phyloP scores from a whole-genome alignment of 768 basidiomycete species.

The Zangia roseola region DNA sequence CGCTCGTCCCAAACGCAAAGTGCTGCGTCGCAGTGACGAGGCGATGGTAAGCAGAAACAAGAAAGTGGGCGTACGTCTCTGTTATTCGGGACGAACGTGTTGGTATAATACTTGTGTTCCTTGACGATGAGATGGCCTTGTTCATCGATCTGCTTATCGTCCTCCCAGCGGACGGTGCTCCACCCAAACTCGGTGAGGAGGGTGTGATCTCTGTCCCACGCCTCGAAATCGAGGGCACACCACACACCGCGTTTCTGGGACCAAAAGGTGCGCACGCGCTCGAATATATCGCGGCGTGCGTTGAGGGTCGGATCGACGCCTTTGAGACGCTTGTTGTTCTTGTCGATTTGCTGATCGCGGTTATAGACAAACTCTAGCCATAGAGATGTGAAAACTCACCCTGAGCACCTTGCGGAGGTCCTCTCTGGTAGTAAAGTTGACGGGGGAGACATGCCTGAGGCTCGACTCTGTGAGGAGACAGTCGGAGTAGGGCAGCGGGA shows the following conservation, averaged over 20 bases:
- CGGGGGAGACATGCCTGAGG: slow-evolving; percentile 57
- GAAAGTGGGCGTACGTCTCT: slow-evolving; percentile 43
- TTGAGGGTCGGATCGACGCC: slow-evolving; percentile 55
- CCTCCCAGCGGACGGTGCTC: slow-evolving; percentile 56
- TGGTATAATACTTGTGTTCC: slow-evolving; percentile 56
- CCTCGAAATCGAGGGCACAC: slow-evolving; percentile 81
- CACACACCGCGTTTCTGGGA: slow-evolving; percentile 62
- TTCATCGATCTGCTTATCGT: slow-evolving; percentile 46
- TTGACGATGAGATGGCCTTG: slow-evolving; percentile 63
- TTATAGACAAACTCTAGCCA: neutral
- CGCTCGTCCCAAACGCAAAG: slow-evolving; percentile 66
- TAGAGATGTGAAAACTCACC: slow-evolving; percentile 34
- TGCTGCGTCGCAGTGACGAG: slow-evolving; percentile 37
- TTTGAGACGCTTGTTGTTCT: slow-evolving; percentile 77
- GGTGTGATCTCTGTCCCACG: slow-evolving; percentile 75
- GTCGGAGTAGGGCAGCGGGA: slow-evolving; percentile 77
- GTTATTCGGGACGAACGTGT: slow-evolving; percentile 64
- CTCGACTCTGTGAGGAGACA: slow-evolving; percentile 64
- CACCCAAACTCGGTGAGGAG: slow-evolving; percentile 85
- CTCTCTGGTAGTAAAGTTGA: slow-evolving; percentile 52
- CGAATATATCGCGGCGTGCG: slow-evolving; percentile 62
- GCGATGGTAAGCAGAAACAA: neutral
- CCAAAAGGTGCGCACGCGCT: slow-evolving; percentile 66
- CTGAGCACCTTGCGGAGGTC: slow-evolving; percentile 60
- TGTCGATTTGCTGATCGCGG: slow-evolving; percentile 61